Evolutionary conservation across 306 rosid species (phyloP).

Genomic region (Dicorynia guianensis): DNA sequence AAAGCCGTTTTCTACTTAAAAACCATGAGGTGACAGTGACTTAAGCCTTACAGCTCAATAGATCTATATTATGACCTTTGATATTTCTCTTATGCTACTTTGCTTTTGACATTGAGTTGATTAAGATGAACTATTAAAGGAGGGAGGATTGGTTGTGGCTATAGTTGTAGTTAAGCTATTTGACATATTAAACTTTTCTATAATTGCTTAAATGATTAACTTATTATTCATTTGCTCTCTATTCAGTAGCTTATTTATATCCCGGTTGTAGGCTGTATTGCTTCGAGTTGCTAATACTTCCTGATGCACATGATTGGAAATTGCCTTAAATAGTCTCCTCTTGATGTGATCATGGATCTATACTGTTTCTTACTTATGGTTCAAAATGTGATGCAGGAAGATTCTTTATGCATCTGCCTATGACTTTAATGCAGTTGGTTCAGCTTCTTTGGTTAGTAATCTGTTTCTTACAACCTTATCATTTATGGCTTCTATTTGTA

Average conservation of each 20-base stretch:
- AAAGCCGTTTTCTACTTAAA: neutral
- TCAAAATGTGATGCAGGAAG: constrained; percentile 63
- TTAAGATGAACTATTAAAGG: neutral
- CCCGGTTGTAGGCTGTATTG: neutral
- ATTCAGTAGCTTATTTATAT: neutral
- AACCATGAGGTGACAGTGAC: neutral
- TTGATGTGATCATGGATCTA: neutral
- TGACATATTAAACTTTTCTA: neutral
- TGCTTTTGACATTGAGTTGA: neutral
- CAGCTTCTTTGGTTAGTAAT: constrained; percentile 74
- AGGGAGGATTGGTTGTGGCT: constrained; percentile 3
- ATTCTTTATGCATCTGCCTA: constrained; percentile 59
- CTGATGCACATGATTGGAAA: constrained; percentile 2
- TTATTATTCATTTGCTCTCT: neutral
- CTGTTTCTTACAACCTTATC: constrained; percentile 32
- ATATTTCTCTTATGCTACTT: neutral
- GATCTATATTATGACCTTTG: neutral
- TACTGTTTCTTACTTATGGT: constrained; percentile 28
- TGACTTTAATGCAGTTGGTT: constrained; percentile 73
- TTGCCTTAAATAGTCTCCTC: constrained; percentile 3
- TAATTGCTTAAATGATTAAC: too few relatives aligned
- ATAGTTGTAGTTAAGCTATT: neutral
- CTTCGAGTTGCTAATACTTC: neutral
- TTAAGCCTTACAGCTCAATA: neutral
- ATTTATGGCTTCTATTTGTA: neutral